phyloP scores from a whole-genome alignment of 345 rosid genomes.

The Cardiospermum halicacabum region DNA sequence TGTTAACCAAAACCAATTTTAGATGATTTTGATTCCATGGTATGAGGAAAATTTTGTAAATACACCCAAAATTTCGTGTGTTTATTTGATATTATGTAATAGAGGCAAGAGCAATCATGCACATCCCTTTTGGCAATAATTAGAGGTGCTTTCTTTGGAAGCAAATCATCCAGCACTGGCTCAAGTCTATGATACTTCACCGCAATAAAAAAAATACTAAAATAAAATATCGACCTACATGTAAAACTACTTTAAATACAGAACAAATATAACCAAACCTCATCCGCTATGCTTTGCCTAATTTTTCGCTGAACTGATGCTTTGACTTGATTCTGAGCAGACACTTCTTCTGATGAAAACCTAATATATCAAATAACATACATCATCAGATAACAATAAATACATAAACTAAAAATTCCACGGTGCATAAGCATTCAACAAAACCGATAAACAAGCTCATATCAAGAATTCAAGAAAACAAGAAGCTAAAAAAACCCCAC shows the following conservation, averaged over 20 bases:
- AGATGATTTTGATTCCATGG: constrained; percentile 87
- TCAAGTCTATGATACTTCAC: constrained; percentile 94
- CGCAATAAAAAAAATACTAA: constrained; percentile 5
- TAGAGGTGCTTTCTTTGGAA: constrained; percentile 87
- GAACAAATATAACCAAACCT: constrained; percentile 39
- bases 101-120: constrained; percentile 7
- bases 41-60: constrained; percentile 4
- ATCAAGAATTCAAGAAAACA: too few relatives aligned
- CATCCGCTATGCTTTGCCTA: constrained; percentile 94
- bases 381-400: too few relatives aligned
- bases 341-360: constrained; percentile 87
- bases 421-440: too few relatives aligned
- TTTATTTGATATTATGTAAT: background rate
- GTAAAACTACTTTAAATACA: background rate
- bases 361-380: constrained; percentile 41
- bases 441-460: too few relatives aligned
- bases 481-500: too few relatives aligned
- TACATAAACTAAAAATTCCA: too few relatives aligned
- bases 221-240: constrained; percentile 11
- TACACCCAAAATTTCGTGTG: background rate
- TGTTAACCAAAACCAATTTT: constrained; percentile 86
- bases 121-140: constrained; percentile 87
- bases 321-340: constrained; percentile 96
- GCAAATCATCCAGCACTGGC: constrained; percentile 87
- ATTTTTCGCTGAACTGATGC: constrained; percentile 96